phyloP scores from a whole-genome alignment of 177 flowering plant genomes.

The Telopea speciosissima region DNA sequence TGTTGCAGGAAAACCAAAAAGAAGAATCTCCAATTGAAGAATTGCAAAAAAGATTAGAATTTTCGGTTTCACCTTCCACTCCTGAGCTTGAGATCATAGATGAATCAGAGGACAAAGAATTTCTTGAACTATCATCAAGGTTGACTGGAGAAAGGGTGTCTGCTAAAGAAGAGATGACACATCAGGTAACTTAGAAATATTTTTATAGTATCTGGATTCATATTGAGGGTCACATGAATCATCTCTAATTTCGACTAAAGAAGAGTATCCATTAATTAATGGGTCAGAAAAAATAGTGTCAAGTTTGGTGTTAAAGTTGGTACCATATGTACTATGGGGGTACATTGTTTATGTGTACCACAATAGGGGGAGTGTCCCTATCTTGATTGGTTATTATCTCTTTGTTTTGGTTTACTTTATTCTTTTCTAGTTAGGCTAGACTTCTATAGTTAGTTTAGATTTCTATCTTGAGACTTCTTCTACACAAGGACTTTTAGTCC shows the following conservation, averaged over 20 bases:
- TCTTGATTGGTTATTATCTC: no score
- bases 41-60: slow-evolving; percentile 49
- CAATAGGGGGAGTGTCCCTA: no score
- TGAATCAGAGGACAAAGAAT: slow-evolving; percentile 69
- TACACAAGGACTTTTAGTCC: no score
- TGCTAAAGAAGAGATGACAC: slow-evolving; percentile 23
- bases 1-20: slow-evolving; percentile 45
- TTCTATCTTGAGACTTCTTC: no score
- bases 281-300: background rate
- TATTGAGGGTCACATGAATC: background rate
- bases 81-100: slow-evolving; percentile 42
- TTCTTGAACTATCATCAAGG: slow-evolving; percentile 58
- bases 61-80: slow-evolving; percentile 35
- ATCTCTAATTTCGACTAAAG: background rate
- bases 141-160: slow-evolving; percentile 30
- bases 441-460: no score
- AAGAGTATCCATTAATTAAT: background rate
- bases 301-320: no score
- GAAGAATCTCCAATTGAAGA: slow-evolving; percentile 51
- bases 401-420: no score
- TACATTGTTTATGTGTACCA: no score
- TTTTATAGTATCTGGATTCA: background rate
- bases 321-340: no score
- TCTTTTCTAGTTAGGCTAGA: no score
- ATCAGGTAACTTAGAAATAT: slow-evolving; percentile 26